These are phyloP conservation scores for Termitomyces sp. DNA, from an alignment of 768 basidiomycete species.

Conservation along the genomic window DNA sequence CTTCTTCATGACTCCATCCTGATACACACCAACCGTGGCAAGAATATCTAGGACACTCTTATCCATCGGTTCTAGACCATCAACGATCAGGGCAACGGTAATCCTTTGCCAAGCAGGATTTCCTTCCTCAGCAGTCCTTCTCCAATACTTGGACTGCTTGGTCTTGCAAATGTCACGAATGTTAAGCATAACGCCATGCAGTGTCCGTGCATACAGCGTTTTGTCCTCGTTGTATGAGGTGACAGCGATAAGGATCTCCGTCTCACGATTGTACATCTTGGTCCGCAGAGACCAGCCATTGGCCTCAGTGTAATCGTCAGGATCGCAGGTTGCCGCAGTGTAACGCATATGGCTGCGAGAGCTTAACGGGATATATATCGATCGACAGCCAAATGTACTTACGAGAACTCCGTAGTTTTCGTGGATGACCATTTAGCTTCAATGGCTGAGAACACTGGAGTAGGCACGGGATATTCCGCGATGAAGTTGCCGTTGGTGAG, in stretches of 20 bases:
- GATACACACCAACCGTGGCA: conserved; percentile 88
- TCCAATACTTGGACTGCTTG: conserved; percentile 91
- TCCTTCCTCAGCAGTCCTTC: conserved; percentile 75
- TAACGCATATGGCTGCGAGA: conserved; percentile 79
- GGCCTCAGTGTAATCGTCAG: conserved; percentile 78
- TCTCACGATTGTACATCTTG: conserved; percentile 82
- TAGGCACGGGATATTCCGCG: conserved; percentile 83
- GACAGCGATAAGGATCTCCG: conserved; percentile 91
- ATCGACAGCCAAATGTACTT: conserved; percentile 21
- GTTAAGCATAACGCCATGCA: conserved; percentile 96
- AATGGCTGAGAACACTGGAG: conserved; percentile 75
- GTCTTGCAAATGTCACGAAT: conserved; percentile 97
- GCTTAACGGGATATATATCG: neutral
- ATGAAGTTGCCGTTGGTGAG: conserved; percentile 93
- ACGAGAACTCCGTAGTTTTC: conserved; percentile 90
- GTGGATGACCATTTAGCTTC: conserved; percentile 71
- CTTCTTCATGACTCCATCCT: conserved; percentile 95
- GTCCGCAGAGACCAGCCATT: conserved; percentile 83
- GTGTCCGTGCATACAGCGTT: conserved; percentile 82
- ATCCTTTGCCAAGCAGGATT: conserved; percentile 89
- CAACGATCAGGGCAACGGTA: conserved; percentile 83
- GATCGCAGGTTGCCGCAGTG: conserved; percentile 87
- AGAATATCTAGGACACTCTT: conserved; percentile 88
- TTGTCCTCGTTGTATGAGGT: conserved; percentile 94
- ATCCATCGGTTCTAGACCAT: conserved; percentile 94